Conservation (phyloP, 306 rosid species). For the cucumber (Cucumis sativus) region Cucumber_9930_V3 NC_026655.2:5433501-5434000, state of each 20-base stretch:
- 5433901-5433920: no score
- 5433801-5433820: constrained; percentile 12
- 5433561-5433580: not conserved
- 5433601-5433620: not conserved
- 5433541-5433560: constrained; percentile 8
- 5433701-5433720: not conserved
- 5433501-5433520: not conserved
- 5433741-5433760: not conserved
- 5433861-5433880: constrained; percentile 14
- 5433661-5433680: not conserved
- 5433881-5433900: not conserved
- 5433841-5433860: not conserved
- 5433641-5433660: not conserved
- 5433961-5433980: no score
- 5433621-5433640: not conserved
- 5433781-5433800: not conserved
- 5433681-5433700: not conserved
- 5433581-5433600: no score
- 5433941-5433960: no score
- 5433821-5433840: not conserved
- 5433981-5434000: constrained; percentile 7
- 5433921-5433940: no score
- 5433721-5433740: not conserved
- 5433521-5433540: not conserved
- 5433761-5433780: not conserved